phyloP scores from a whole-genome alignment of 352 stramenopile species.

The Pythium sp. region DNA sequence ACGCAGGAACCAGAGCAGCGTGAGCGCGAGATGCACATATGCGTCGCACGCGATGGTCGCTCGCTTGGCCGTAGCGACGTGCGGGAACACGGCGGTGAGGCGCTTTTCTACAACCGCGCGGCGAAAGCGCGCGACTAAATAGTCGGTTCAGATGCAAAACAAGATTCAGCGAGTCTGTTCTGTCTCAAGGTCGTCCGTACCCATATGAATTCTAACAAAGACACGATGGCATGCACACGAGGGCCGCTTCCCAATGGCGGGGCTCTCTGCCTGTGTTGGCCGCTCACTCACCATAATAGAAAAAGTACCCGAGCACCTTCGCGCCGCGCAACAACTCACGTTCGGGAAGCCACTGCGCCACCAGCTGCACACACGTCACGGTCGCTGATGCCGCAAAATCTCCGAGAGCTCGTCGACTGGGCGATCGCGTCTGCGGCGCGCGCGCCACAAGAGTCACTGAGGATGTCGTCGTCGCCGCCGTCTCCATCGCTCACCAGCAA shows the following conservation, averaged over 20 bases:
- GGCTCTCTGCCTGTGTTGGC: too few species aligned
- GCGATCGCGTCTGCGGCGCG: slow-evolving; percentile 24
- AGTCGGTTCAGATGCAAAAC: neutral
- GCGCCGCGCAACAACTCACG: slow-evolving; percentile 24
- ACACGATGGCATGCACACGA: slow-evolving; percentile 4
- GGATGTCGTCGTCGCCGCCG: slow-evolving; percentile 21
- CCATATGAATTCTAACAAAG: slow-evolving; percentile 8
- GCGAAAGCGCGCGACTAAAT: slow-evolving; percentile 43
- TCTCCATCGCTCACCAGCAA: slow-evolving; percentile 1
- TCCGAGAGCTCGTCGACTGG: slow-evolving; percentile 41
- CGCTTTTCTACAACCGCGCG: slow-evolving; percentile 35
- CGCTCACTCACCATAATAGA: slow-evolving; percentile 44
- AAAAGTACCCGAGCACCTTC: slow-evolving; percentile 34
- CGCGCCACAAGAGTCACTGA: slow-evolving; percentile 28
- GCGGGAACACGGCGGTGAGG: slow-evolving; percentile 27
- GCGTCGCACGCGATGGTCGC: slow-evolving; percentile 22
- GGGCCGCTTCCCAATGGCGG: neutral
- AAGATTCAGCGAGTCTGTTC: slow-evolving; percentile 8
- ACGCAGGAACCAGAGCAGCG: slow-evolving; percentile 57
- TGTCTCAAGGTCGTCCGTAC: neutral
- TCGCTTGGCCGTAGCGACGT: slow-evolving; percentile 17
- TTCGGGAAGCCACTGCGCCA: slow-evolving; percentile 42
- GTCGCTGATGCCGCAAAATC: slow-evolving; percentile 38
- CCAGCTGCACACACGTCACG: slow-evolving; percentile 20
- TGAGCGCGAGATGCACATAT: slow-evolving; percentile 32